Evolutionary conservation across 768 basidiomycete genomes (phyloP).

Genomic region (Rhodosporidiobolus sp.): DNA sequence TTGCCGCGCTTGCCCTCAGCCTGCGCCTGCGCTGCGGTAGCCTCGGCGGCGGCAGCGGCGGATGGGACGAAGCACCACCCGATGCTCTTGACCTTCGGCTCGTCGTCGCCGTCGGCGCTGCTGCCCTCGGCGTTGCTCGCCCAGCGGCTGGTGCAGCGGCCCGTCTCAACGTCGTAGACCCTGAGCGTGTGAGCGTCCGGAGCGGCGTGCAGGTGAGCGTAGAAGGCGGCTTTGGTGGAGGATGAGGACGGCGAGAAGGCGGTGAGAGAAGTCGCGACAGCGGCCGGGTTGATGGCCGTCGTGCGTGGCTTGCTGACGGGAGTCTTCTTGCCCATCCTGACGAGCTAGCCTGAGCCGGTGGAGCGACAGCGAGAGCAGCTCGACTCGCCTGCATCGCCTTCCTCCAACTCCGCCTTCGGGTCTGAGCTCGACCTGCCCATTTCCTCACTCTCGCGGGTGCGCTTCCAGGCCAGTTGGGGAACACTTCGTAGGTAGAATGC

Average conservation of each 20-base stretch:
- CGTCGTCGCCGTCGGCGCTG: slow-evolving; percentile 13
- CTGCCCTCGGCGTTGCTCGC: slow-evolving; percentile 26
- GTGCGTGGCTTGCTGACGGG: slow-evolving; percentile 25
- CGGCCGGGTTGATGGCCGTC: slow-evolving; percentile 33
- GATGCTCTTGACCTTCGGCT: slow-evolving; percentile 26
- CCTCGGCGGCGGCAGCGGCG: neutral
- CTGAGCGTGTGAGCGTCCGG: slow-evolving; percentile 39
- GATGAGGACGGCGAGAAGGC: slow-evolving; percentile 23
- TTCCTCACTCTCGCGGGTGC: neutral
- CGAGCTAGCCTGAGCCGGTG: neutral
- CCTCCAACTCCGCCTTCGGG: neutral
- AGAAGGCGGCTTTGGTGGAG: slow-evolving; percentile 1
- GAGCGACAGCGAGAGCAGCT: neutral
- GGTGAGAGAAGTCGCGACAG: slow-evolving; percentile 21
- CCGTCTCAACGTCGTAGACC: slow-evolving; percentile 24
- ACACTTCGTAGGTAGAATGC: neutral
- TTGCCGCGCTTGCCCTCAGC: slow-evolving; percentile 34
- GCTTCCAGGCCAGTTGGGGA: neutral
- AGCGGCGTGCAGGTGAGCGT: slow-evolving; percentile 31
- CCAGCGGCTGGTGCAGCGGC: slow-evolving; percentile 36
- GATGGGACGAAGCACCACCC: slow-evolving; percentile 31
- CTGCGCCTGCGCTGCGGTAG: neutral
- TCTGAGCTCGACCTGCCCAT: neutral
- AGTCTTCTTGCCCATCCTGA: slow-evolving; percentile 36
- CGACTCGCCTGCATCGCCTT: neutral